Evolutionary conservation across 2,329 filamentous ascomycete genomes (phyloP).

Genomic region (Podosphaera xanthii): DNA sequence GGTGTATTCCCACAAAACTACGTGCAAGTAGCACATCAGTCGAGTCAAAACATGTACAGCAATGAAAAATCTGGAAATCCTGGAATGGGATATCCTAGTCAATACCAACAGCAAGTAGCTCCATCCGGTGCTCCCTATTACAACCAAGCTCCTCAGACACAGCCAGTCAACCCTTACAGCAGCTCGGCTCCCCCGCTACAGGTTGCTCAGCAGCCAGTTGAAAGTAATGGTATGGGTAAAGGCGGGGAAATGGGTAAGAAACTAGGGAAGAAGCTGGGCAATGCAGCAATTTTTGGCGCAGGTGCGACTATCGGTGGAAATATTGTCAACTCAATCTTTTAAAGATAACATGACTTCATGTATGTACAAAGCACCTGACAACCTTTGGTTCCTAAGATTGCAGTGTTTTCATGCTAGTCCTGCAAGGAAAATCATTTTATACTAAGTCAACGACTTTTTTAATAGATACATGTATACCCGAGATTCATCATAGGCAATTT

Average conservation of each 20-base stretch:
- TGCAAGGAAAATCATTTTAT: too few species aligned
- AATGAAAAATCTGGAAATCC: constrained; percentile 11
- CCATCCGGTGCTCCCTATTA: not conserved
- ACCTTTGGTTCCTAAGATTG: too few species aligned
- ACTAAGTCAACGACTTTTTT: too few species aligned
- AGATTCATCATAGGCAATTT: too few species aligned
- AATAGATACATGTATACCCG: too few species aligned
- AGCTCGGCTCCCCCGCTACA: constrained; percentile 52
- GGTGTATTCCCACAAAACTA: constrained; percentile 94
- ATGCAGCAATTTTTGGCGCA: constrained; percentile 70
- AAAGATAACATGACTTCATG: constrained; percentile 10
- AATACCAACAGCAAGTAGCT: constrained; percentile 6
- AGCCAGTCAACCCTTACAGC: constrained; percentile 39
- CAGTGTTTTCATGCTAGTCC: too few species aligned
- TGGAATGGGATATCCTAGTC: constrained; percentile 9
- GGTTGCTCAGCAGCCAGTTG: constrained; percentile 30
- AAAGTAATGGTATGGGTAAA: constrained; percentile 20
- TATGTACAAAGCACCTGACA: too few species aligned
- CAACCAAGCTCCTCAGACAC: constrained; percentile 18
- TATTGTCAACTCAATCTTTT: constrained; percentile 80
- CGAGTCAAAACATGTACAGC: not conserved
- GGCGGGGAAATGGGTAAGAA: constrained; percentile 56
- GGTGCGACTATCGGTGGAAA: constrained; percentile 79
- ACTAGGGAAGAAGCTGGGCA: constrained; percentile 83
- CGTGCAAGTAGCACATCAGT: constrained; percentile 30